These are phyloP conservation scores for Penicillium sp. DNA, from an alignment of 2,329 filamentous ascomycete species.

Conservation along the genomic window DNA sequence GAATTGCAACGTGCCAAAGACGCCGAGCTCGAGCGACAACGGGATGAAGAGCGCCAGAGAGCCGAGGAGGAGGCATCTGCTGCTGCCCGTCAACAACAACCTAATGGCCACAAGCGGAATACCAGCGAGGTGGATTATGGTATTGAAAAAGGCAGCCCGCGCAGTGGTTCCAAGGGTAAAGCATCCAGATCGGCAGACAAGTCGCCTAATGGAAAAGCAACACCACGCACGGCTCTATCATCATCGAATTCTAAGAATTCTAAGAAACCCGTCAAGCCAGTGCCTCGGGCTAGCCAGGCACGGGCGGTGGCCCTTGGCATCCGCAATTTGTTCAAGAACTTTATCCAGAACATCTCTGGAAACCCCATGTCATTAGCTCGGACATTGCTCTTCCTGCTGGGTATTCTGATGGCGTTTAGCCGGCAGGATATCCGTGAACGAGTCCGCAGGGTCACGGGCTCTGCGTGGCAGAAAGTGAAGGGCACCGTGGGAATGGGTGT, in stretches of 20 bases:
- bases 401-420: constrained; percentile 74
- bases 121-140: constrained; percentile 69
- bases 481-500: constrained; percentile 92
- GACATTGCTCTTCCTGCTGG: constrained; percentile 75
- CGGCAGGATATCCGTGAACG: constrained; percentile 73
- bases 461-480: constrained; percentile 77
- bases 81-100: constrained; percentile 42
- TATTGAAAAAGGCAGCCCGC: constrained; percentile 57
- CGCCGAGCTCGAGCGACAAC: constrained; percentile 54
- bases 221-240: constrained; percentile 33
- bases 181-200: constrained; percentile 31
- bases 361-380: constrained; percentile 59
- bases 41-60: constrained; percentile 45
- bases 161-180: constrained; percentile 31
- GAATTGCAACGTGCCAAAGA: constrained; percentile 63
- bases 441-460: constrained; percentile 66
- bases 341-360: constrained; percentile 52
- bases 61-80: constrained; percentile 34
- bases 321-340: constrained; percentile 52
- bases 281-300: constrained; percentile 38
- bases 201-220: constrained; percentile 24
- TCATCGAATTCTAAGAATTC: constrained; percentile 36
- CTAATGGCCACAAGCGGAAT: constrained; percentile 51
- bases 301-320: constrained; percentile 48
- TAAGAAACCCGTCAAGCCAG: constrained; percentile 40